phyloP scores from a whole-genome alignment of 768 basidiomycete species.

The Pisolithus tinctorius region DNA sequence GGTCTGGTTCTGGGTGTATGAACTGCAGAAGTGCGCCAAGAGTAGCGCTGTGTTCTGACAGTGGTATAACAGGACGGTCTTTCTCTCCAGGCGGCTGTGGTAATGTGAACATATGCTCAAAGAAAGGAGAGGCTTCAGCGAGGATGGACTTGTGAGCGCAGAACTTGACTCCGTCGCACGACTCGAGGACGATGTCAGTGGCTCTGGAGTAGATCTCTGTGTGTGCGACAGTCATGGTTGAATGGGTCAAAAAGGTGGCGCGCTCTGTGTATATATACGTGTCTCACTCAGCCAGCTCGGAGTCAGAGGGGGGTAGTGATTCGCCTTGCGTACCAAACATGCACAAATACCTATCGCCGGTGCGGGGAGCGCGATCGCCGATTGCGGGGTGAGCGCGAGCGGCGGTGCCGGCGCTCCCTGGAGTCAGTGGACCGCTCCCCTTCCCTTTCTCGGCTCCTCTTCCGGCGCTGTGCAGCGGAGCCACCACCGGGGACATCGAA shows the following conservation, averaged over 20 bases:
- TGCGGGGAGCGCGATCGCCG: slow-evolving; percentile 27
- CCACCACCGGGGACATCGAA: slow-evolving; percentile 62
- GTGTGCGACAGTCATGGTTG: slow-evolving; percentile 21
- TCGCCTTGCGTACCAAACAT: slow-evolving; percentile 13
- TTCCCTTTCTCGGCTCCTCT: slow-evolving; percentile 40
- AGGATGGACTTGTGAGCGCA: slow-evolving; percentile 58
- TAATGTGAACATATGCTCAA: slow-evolving; percentile 59
- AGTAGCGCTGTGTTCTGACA: slow-evolving; percentile 42
- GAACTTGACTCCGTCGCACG: slow-evolving; percentile 42
- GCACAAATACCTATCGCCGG: slow-evolving; percentile 11
- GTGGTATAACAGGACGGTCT: slow-evolving; percentile 41
- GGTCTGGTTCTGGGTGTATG: slow-evolving; percentile 57
- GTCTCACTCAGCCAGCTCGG: not conserved
- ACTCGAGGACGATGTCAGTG: slow-evolving; percentile 49
- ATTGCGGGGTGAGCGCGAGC: slow-evolving; percentile 24
- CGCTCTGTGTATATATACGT: not conserved
- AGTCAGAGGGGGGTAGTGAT: slow-evolving; percentile 1
- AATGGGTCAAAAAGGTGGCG: slow-evolving; percentile 4
- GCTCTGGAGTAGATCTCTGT: slow-evolving; percentile 39
- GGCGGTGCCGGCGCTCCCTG: slow-evolving; percentile 17
- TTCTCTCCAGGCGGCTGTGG: slow-evolving; percentile 39
- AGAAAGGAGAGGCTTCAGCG: slow-evolving; percentile 59
- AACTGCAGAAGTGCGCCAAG: slow-evolving; percentile 50
- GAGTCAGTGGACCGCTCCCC: slow-evolving; percentile 13
- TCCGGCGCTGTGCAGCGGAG: slow-evolving; percentile 28